Evolutionary conservation across 352 stramenopile genomes (phyloP).

Genomic region (Pythium monospermum): DNA sequence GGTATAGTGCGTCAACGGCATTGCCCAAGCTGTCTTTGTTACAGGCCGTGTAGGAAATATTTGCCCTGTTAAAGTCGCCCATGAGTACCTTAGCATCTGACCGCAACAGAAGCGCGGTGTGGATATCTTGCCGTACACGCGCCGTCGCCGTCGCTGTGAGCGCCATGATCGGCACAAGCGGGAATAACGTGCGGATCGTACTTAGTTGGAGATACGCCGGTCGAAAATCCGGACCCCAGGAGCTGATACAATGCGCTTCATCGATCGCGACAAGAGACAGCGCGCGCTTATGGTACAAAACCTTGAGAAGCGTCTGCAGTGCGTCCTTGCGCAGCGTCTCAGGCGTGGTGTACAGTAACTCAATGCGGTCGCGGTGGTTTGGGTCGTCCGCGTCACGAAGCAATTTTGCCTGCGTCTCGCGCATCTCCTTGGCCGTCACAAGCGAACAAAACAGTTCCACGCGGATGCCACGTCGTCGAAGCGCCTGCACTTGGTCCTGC

Average conservation of each 20-base stretch:
- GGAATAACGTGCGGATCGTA: constrained; percentile 28
- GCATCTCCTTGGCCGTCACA: constrained; percentile 23
- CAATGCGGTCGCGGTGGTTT: constrained; percentile 18
- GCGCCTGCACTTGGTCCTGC: constrained; percentile 74
- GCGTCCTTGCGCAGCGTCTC: constrained; percentile 64
- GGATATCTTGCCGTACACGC: constrained; percentile 57
- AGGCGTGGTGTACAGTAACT: constrained; percentile 88
- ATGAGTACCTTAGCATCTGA: constrained; percentile 28
- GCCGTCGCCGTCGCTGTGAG: constrained; percentile 88
- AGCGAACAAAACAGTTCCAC: constrained; percentile 59
- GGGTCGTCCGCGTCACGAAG: constrained; percentile 18
- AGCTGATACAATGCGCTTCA: constrained; percentile 91
- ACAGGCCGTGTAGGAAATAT: constrained; percentile 49
- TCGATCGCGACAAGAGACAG: constrained; percentile 75
- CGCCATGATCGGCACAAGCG: constrained; percentile 57
- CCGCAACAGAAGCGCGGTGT: constrained; percentile 27
- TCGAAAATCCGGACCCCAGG: constrained; percentile 89
- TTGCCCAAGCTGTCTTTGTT: constrained; percentile 38
- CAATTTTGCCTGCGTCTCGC: constrained; percentile 23
- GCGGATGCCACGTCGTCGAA: constrained; percentile 36
- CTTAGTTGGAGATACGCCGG: constrained; percentile 53
- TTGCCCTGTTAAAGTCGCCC: constrained; percentile 53
- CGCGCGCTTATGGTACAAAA: constrained; percentile 17
- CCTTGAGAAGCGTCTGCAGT: constrained; percentile 35
- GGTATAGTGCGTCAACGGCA: constrained; percentile 23